Base-by-base conservation (phyloP, 2,329 filamentous ascomycete species). In the Knufia fluminis region DNA sequence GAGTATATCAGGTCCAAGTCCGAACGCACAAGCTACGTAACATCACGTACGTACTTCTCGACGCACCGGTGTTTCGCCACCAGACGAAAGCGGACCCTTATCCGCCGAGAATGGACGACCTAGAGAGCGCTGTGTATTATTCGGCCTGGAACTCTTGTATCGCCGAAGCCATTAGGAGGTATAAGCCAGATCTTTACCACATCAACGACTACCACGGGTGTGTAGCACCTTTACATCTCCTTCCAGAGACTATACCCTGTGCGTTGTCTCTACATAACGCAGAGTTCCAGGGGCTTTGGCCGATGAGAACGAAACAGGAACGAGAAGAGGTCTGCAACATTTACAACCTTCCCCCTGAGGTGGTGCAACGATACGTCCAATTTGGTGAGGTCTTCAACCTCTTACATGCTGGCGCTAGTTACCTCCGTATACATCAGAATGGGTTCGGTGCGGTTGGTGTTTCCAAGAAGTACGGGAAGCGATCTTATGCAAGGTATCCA, bases 101-200 rank as follows among this genome's bases (percentile, higher is more conserved):
- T 58, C 76, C 77, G 20, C 66, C 75, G 24, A 71, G 76, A 35
- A 80, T 80, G 77, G 76, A 80, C 59, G 77, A 80, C 57, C 67
- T 79, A 41, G 76, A 78, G 54, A 74, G 69, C 51, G 76, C 77
- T 24, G 71, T 80, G 40, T 76, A 78, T 60, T 79, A 79, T 59
- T 77, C 74, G 4, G 75, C 73, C 4, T 80, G 77, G 77, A 80
- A 80, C 57, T 71, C 72, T 58, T 80, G 76, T 61, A 78, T 80
- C 53, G 77, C 77, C 17, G 70, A 76, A 55, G 65, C 75, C 1
- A 73, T 78, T 54, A 67, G 68, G 46, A 71, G 77, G 16, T 80
- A 79, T 62, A 17, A 48, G 8, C 68, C 71, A 1, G 72, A 76
- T 53, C 58, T 77, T 10, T 77, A 77, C 61, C 74, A 77, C 60